Evolutionary conservation across 768 basidiomycete species (phyloP).

Genomic region (Termitomyces sp.): DNA sequence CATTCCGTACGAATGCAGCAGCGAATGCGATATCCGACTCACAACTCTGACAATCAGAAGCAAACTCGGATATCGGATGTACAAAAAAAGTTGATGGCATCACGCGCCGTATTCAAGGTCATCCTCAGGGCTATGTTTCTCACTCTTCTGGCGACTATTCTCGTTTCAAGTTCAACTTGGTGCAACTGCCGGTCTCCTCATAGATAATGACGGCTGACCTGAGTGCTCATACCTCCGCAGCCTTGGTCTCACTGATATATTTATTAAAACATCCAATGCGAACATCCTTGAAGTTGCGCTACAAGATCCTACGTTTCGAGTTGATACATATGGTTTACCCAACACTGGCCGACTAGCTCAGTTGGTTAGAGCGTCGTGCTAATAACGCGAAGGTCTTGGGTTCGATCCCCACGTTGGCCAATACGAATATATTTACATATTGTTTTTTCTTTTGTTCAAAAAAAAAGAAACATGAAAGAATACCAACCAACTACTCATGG

Average conservation of each 20-base stretch:
- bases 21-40: not conserved
- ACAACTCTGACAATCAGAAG: not conserved
- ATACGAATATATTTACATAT: not conserved
- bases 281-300: too few species aligned
- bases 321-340: too few species aligned
- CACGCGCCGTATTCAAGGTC: too few species aligned
- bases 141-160: too few species aligned
- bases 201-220: too few species aligned
- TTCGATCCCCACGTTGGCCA: conserved; percentile 81
- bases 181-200: too few species aligned
- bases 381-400: conserved; percentile 84
- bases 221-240: too few species aligned
- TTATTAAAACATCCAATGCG: too few species aligned
- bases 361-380: conserved; percentile 93
- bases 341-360: conserved; percentile 78
- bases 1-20: not conserved
- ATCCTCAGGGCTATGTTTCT: too few species aligned
- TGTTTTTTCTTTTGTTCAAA: not conserved
- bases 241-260: too few species aligned
- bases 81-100: not conserved
- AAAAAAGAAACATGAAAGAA: not conserved
- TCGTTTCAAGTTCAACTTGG: too few species aligned
- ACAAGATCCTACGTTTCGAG: too few species aligned
- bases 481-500: not conserved
- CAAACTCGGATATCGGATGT: not conserved